These are phyloP conservation scores for Primulina huaijiensis DNA, from an alignment of 257 asterid species.

Conservation along the genomic window DNA sequence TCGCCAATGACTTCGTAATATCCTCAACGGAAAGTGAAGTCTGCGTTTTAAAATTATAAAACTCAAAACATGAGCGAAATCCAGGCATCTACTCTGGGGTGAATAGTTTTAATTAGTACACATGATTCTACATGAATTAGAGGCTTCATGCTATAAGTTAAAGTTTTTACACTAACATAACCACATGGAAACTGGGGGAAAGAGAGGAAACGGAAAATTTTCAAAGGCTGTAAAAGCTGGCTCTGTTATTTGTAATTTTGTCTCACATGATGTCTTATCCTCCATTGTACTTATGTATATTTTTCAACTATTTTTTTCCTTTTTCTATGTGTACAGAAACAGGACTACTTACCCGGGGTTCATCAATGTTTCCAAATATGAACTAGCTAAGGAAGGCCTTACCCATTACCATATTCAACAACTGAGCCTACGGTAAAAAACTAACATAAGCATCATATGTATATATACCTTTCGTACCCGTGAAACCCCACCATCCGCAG, in stretches of 20 bases:
- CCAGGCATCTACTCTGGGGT: background rate
- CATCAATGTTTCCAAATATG: background rate
- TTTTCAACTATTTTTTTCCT: too few species aligned
- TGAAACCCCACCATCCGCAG: conserved; percentile 53
- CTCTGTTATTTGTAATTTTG: background rate
- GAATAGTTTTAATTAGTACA: background rate
- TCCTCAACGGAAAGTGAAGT: conserved; percentile 70
- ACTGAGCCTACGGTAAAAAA: conserved; percentile 5
- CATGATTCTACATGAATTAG: too few species aligned
- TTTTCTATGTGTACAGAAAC: too few species aligned
- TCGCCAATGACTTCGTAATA: conserved; percentile 54
- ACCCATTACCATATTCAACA: background rate
- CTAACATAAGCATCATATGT: background rate
- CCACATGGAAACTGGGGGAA: background rate
- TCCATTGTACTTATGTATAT: background rate
- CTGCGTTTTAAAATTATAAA: conserved; percentile 34
- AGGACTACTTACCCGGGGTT: background rate
- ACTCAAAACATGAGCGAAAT: background rate
- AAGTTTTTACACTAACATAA: background rate
- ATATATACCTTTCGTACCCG: conserved; percentile 58
- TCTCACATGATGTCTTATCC: background rate
- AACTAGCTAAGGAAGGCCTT: background rate
- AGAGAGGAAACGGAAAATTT: background rate
- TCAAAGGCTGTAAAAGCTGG: background rate
- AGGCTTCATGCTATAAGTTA: background rate